phyloP scores from a whole-genome alignment of 495 filamentous ascomycete species.

The Clohesyomyces aquaticus region DNA sequence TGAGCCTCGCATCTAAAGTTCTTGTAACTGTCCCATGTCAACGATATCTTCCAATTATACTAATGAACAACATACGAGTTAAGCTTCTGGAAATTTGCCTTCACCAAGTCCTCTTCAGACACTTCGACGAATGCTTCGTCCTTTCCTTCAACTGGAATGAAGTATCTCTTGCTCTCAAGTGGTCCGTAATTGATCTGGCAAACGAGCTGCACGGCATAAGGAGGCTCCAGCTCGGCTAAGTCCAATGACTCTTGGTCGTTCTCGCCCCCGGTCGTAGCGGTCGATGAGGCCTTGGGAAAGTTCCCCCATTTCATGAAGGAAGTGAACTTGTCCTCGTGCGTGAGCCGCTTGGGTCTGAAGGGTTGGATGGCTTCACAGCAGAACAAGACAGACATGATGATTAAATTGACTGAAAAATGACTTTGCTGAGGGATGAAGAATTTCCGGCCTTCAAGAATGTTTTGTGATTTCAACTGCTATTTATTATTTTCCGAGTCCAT shows the following conservation, averaged over 20 bases:
- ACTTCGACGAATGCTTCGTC: conserved; percentile 41
- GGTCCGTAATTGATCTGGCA: conserved; percentile 48
- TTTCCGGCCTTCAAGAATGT: too few species aligned
- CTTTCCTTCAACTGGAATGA: conserved; percentile 30
- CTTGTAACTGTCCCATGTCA: conserved; percentile 37
- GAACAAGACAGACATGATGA: conserved; percentile 23
- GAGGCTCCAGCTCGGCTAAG: conserved; percentile 14
- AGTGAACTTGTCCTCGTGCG: conserved; percentile 42
- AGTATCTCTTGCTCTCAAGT: conserved; percentile 46
- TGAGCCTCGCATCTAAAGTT: conserved; percentile 47
- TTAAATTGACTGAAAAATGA: too few species aligned
- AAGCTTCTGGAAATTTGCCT: conserved; percentile 48
- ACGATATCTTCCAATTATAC: background rate
- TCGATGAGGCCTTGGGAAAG: background rate
- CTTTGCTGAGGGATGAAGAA: too few species aligned
- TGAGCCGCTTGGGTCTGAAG: conserved; percentile 20
- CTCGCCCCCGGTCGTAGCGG: conserved; percentile 3
- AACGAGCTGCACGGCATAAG: conserved; percentile 45
- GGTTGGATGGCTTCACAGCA: conserved; percentile 13
- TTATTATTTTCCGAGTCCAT: too few species aligned
- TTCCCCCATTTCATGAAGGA: conserved; percentile 42
- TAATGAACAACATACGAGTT: conserved; percentile 42
- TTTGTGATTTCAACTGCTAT: background rate
- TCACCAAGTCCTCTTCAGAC: conserved; percentile 42
- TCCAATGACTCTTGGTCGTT: background rate